Percentiles rank a stretch among this genome's conserved stretches.
phyloP scores from a whole-genome alignment of 306 rosid genomes.

The peach (Prunus persica) region Prunus_persica_NCBIv2 NC_034012.1:447501-448000 shows the following conservation, averaged over 20 bases:
- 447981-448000: slow-evolving; percentile 96
- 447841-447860: slow-evolving; percentile 3
- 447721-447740: slow-evolving; percentile 42
- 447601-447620: no score
- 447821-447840: slow-evolving; percentile 5
- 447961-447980: slow-evolving; percentile 85
- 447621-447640: background rate
- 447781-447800: slow-evolving; percentile 1
- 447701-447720: slow-evolving; percentile 17
- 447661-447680: background rate
- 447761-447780: slow-evolving; percentile 34
- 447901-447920: slow-evolving; percentile 14
- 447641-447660: background rate
- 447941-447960: slow-evolving; percentile 44
- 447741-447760: slow-evolving; percentile 65
- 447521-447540: no score
- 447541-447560: no score
- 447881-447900: slow-evolving; percentile 35
- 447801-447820: slow-evolving; percentile 8
- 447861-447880: slow-evolving; percentile 34
- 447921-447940: slow-evolving; percentile 12
- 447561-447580: background rate
- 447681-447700: slow-evolving; percentile 1
- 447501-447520: no score
- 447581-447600: background rate